phyloP scores from a whole-genome alignment of 495 filamentous ascomycete species.

The Trichoderma reesei region DNA sequence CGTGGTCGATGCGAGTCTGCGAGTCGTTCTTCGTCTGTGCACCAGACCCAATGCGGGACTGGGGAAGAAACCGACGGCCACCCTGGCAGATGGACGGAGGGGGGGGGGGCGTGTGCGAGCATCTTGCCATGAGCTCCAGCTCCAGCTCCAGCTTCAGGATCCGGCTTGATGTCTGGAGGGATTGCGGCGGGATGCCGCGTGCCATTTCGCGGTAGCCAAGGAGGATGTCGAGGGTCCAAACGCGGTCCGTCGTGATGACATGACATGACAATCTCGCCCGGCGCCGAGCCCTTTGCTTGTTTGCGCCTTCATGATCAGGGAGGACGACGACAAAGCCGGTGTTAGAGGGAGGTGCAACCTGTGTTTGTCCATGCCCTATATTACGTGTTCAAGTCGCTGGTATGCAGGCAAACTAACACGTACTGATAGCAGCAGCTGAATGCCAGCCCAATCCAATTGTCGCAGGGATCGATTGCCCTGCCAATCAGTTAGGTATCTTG shows the following conservation, averaged over 20 bases:
- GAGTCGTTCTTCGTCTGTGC: conserved; percentile 5
- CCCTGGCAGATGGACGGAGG: neutral
- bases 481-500: no score
- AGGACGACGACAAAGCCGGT: neutral
- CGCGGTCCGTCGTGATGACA: neutral
- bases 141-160: neutral
- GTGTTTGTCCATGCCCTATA: no score
- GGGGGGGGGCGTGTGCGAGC: neutral
- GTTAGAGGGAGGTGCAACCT: neutral
- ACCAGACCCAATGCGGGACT: neutral
- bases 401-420: no score
- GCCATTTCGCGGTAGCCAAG: conserved; percentile 1
- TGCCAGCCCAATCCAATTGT: no score
- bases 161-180: neutral
- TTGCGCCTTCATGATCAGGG: neutral
- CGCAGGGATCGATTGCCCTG: no score
- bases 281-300: neutral
- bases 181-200: neutral
- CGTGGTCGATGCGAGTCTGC: neutral
- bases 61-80: neutral
- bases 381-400: no score
- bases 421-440: no score
- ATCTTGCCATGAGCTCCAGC: neutral
- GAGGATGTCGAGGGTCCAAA: neutral
- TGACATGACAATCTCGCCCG: neutral